Percentiles rank a stretch among this genome's conserved stretches.
These are phyloP conservation scores for Neurospora sp. DNA, from an alignment of 495 filamentous ascomycete species.

Conservation along the genomic window DNA sequence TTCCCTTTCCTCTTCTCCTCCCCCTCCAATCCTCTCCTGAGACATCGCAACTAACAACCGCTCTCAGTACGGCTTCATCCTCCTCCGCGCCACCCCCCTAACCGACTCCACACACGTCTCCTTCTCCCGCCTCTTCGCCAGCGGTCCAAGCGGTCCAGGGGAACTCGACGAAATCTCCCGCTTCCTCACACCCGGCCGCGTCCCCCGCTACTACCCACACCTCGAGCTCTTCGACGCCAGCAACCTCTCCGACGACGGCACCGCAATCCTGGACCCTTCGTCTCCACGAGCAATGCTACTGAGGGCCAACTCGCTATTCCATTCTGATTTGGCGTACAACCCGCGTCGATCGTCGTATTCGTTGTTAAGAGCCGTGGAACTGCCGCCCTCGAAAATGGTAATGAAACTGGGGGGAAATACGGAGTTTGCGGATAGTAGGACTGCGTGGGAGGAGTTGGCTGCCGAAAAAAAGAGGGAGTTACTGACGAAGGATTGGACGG, in stretches of 20 bases:
- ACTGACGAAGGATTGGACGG: slow-evolving; percentile 39
- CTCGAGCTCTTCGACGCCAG: slow-evolving; percentile 49
- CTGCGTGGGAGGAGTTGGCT: slow-evolving; percentile 42
- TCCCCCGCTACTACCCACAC: slow-evolving; percentile 38
- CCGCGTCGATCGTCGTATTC: slow-evolving; percentile 51
- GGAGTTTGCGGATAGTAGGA: slow-evolving; percentile 48
- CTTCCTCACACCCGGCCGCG: slow-evolving; percentile 36
- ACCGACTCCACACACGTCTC: slow-evolving; percentile 43
- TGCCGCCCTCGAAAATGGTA: slow-evolving; percentile 36
- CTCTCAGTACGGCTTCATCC: slow-evolving; percentile 45
- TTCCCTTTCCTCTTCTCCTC: not conserved
- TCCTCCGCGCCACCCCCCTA: slow-evolving; percentile 45
- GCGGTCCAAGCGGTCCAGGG: not conserved
- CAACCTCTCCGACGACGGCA: slow-evolving; percentile 38
- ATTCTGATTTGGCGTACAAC: slow-evolving; percentile 51
- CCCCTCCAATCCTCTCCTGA: not conserved
- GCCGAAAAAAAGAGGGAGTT: slow-evolving; percentile 28
- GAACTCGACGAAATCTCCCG: slow-evolving; percentile 50
- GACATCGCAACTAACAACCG: not conserved
- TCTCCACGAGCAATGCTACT: slow-evolving; percentile 29
- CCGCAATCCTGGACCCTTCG: slow-evolving; percentile 27
- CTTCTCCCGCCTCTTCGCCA: slow-evolving; percentile 43
- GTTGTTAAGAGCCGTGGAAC: slow-evolving; percentile 39
- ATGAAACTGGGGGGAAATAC: slow-evolving; percentile 38
- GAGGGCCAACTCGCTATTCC: slow-evolving; percentile 48